Evolutionary conservation across 2,329 filamentous ascomycete species (phyloP).

Genomic region (Chaetoscypha palmicola): DNA sequence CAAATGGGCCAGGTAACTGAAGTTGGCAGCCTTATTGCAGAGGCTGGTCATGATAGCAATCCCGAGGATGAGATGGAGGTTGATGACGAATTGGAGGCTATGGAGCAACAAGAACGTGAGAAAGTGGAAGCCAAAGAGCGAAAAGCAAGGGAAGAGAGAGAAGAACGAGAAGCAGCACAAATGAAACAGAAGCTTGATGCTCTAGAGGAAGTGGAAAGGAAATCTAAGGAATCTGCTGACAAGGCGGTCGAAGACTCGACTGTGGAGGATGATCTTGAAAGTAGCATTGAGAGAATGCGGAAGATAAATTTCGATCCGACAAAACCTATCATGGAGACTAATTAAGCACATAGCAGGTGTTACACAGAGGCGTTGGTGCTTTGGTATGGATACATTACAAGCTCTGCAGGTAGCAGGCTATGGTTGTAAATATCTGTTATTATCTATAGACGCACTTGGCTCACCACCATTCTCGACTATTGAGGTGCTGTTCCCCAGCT

Average conservation of each 20-base stretch:
- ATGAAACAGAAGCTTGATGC: slow-evolving; percentile 26
- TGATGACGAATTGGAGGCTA: slow-evolving; percentile 75
- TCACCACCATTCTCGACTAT: slow-evolving; percentile 13
- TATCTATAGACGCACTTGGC: slow-evolving; percentile 13
- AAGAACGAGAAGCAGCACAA: slow-evolving; percentile 26
- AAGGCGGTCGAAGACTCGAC: slow-evolving; percentile 10
- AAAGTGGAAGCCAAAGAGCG: slow-evolving; percentile 34
- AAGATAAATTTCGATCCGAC: slow-evolving; percentile 21
- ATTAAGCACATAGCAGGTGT: slow-evolving; percentile 2
- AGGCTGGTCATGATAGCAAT: slow-evolving; percentile 40
- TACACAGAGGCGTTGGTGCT: slow-evolving; percentile 11
- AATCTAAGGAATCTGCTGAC: slow-evolving; percentile 16
- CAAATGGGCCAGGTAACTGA: slow-evolving; percentile 81
- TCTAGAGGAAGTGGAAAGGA: slow-evolving; percentile 21
- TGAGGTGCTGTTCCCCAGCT: slow-evolving; percentile 6
- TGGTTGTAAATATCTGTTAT: slow-evolving; percentile 17
- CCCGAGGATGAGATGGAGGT: slow-evolving; percentile 73
- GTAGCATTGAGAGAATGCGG: slow-evolving; percentile 18
- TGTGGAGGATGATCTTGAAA: slow-evolving; percentile 13
- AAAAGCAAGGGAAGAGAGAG: slow-evolving; percentile 22
- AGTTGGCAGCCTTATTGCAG: slow-evolving; percentile 68
- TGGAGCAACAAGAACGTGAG: slow-evolving; percentile 49
- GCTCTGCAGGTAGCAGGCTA: slow-evolving; percentile 14
- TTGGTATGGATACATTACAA: slow-evolving; percentile 7
- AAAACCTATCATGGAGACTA: slow-evolving; percentile 8